Evolutionary conservation across 2,329 filamentous ascomycete genomes (phyloP).

Genomic region (Cryphonectria japonica): DNA sequence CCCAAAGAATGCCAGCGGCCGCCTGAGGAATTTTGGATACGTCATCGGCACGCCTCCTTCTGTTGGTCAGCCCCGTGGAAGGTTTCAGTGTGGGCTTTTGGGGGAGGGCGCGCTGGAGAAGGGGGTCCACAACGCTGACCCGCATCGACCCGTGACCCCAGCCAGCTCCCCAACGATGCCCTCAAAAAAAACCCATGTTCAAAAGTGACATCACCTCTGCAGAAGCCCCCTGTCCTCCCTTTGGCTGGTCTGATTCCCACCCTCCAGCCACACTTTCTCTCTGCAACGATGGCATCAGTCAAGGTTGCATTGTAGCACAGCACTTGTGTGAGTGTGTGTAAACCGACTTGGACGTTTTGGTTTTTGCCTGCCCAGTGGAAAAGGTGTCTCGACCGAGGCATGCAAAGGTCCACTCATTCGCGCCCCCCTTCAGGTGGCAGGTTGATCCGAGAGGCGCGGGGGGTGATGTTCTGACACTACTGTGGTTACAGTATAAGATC

Average conservation of each 20-base stretch:
- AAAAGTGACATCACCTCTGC: neutral
- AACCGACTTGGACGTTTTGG: no score
- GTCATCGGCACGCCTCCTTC: neutral
- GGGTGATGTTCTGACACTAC: neutral
- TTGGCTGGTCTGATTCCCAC: neutral
- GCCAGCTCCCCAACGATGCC: neutral
- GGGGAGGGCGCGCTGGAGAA: neutral
- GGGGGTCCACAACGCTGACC: neutral
- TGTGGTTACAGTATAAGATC: neutral
- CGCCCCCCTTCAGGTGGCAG: neutral
- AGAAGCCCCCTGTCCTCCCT: neutral
- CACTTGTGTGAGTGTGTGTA: no score
- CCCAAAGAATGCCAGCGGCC: neutral
- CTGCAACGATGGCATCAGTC: neutral
- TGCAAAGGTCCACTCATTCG: neutral
- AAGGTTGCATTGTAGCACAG: neutral
- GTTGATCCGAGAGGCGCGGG: neutral
- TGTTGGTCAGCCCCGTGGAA: neutral
- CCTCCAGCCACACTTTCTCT: no score
- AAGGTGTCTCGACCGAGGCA: neutral
- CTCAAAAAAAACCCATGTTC: neutral
- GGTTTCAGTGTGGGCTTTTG: neutral
- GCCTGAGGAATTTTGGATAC: neutral
- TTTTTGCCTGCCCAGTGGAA: neutral
- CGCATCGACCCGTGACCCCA: neutral